Evolutionary conservation across 768 basidiomycete genomes (phyloP), one percentile per base, ranked within the genome.

Genomic region (Hygrocybe coccinea): DNA sequence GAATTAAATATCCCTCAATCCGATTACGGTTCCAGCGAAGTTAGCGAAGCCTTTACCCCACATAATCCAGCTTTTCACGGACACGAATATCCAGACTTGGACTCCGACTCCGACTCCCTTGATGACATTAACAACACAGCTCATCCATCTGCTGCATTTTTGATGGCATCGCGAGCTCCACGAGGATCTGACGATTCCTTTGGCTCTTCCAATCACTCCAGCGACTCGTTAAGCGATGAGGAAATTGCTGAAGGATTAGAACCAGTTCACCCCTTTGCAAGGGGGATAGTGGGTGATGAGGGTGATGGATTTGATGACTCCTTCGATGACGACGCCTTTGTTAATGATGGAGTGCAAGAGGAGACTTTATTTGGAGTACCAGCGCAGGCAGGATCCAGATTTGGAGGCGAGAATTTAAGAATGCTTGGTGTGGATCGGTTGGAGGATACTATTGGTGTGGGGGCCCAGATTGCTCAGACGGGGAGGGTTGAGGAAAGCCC

Each of bases 331-430:
- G 77, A 80, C 62, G 77, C 74, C 56, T 69, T 68, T 55, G 71
- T 65, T 49, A 71, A 72, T 36, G 71, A 65, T n/a, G 69, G 65
- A 38, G 64, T 59, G 22, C 72, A 76, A 49, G 83, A 84, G 62
- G 85, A 89, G 67, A 88, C 88, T 11, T 69, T 89, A 52, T 89
- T 90, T 69, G 88, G 88, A 14, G 79, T 82, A 10, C 78, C 79
- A 8, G n/a, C n/a, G n/a, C 83, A 83, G 38, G 79, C 74, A 12
- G 17, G 44, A 4, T 7, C 22, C 7, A 19, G 17, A 12, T 19
- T 46, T 6, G 17, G 44, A n/a, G 12, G 44, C 21, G 67, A 67
- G 14, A 66, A 75, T 49, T 59, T 87, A 58, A 73, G 75, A 63
- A 75, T 89, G 78, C 70, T 80, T n/a, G 86, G 86, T 0, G 78